Conservation (phyloP, 768 basidiomycete genomes). For the Boletales sp. region DNA sequence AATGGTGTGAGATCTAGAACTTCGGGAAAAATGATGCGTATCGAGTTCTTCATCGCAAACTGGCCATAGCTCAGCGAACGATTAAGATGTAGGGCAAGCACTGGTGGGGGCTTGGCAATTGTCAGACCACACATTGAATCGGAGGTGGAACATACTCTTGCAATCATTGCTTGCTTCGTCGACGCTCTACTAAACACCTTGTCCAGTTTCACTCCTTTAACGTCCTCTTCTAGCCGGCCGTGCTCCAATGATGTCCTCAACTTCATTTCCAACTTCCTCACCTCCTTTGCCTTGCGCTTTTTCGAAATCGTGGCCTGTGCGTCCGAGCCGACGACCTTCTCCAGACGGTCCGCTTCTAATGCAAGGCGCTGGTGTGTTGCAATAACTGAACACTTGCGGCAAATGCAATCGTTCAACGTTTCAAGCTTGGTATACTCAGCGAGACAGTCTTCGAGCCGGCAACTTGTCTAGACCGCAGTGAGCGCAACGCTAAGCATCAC, state of each 20-base stretch:
- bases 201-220: constrained; percentile 78
- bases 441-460: constrained; percentile 78
- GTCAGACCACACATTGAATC: constrained; percentile 15
- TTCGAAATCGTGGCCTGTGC: constrained; percentile 59
- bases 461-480: constrained; percentile 45
- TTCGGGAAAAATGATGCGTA: constrained; percentile 79
- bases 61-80: constrained; percentile 82
- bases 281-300: constrained; percentile 73
- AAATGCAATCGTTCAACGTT: constrained; percentile 85
- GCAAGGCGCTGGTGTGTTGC: constrained; percentile 67
- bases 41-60: constrained; percentile 78
- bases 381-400: constrained; percentile 84
- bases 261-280: constrained; percentile 56
- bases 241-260: constrained; percentile 66
- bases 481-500: constrained; percentile 7
- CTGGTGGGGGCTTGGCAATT: constrained; percentile 65
- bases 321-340: constrained; percentile 30
- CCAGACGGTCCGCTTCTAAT: constrained; percentile 59
- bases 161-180: constrained; percentile 91
- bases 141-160: constrained; percentile 50
- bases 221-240: constrained; percentile 78
- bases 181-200: constrained; percentile 70
- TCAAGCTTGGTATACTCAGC: constrained; percentile 89
- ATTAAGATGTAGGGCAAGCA: constrained; percentile 88
- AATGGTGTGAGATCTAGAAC: constrained; percentile 86